Base-by-base conservation (phyloP, 495 filamentous ascomycete species). In the Penicillium maclennaniae region DNA sequence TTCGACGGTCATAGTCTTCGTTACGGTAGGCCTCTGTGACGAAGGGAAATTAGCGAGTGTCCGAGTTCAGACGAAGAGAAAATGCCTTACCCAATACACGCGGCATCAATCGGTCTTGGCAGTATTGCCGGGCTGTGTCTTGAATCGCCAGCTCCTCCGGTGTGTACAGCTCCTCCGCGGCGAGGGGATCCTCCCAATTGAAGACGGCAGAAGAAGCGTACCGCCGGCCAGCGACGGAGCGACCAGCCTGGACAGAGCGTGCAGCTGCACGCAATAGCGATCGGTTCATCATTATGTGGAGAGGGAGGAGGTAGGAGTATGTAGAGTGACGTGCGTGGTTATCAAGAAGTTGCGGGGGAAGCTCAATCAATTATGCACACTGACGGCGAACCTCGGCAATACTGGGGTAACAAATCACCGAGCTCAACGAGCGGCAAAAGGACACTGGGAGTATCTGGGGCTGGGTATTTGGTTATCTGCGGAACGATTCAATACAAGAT, bases 111-210 rank as follows among this genome's bases (percentile, higher is more conserved):
- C 79, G 82, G 56, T 96, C 92, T 71, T 97, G 95, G 69, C 92
- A 97, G 63, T 97, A 98, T 49, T 87, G 78, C 59, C 91, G 83
- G 21, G 92, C 91, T 1, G 88, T 96, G 54, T 96, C 91, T 23
- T 87, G 79, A 46, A 97, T 88, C 10, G 91, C 89, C 56, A 92
- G 62, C 68, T 98, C 93, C 50, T 98, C 95, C 61, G 92, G 87
- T 10, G 89, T 95, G 56, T 88, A 83, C 23, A 92, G 70, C 54
- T 82, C 86, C 54, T 82, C 83, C 10, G 87, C 78, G 25, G 74
- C 79, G 34, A 97, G 77, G 12, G 93, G 93, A 66, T 98, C 95
- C 64, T 95, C 80, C 95, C 93, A 98, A 68, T 92, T 82, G 69
- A 97, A 97, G 14, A 75, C 64, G 36, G 76, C 81, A 28, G 80